Base-by-base conservation (phyloP, 352 stramenopile species). In the Globisporangium ultimum region DNA sequence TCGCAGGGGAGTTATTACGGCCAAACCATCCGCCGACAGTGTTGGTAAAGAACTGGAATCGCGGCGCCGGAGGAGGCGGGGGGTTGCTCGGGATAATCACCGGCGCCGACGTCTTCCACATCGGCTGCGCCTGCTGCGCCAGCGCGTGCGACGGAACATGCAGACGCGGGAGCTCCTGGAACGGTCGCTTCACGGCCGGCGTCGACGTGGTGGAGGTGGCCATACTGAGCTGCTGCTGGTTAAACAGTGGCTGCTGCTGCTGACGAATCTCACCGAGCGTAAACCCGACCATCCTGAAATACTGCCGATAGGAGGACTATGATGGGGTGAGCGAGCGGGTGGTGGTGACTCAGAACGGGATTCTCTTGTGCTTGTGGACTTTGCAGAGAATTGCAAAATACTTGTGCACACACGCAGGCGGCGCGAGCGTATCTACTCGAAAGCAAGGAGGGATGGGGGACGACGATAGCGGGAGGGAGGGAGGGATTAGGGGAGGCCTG, bases 141-240 rank as follows among this genome's bases (percentile, higher is more conserved):
- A 87, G 63, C 53, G 73, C 71, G 43, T 83, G 81, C 18, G 77
- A 71, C 8, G 79, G 79, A 51, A 89, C 77, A 45, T 89, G 79
- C 41, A 89, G 64, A 3, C 79, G 70, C 14, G 79, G 79, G n/a
- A 89, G 75, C 69, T 89, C 79, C 63, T 87, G 74, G 72, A 83
- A 80, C 48, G 63, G 53, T 5, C 63, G 63, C 52, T 53, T 63
- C 28, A 49, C 58, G 11, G 54, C 43, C 24, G 24, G 24, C 24
- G 24, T 5, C 2, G 24, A 32, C 2, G 24, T 32, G 24, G 24
- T 32, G 24, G 24, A 6, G 24, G 24, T 5, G 24, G 24, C 5
- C 24, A 32, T 32, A 32, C 24, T 32, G 24, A 32, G 24, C 24
- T 32, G 24, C 24, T 32, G 24, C 24, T 32, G 24, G 24, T 32